These are phyloP conservation scores for Clarireedia sp. DNA, from an alignment of 2,329 filamentous ascomycete species.

Conservation along the genomic window DNA sequence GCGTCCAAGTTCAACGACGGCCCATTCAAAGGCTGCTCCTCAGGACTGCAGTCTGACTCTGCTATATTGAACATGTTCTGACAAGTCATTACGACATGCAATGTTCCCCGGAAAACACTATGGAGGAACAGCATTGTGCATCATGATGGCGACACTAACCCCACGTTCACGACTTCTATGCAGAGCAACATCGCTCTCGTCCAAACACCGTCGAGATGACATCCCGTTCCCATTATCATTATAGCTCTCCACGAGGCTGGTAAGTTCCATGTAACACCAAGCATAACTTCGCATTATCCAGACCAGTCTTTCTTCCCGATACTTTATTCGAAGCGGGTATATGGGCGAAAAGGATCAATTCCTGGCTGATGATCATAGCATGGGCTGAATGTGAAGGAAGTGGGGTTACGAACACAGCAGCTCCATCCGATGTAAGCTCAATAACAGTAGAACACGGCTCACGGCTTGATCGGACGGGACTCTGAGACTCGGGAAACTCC, in stretches of 20 bases:
- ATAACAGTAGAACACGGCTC: constrained; percentile 1
- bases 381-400: constrained; percentile 5
- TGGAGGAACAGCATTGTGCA: not conserved
- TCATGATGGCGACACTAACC: not conserved
- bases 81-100: constrained; percentile 1
- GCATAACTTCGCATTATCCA: not conserved
- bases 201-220: not conserved
- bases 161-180: not conserved
- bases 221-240: not conserved
- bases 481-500: not conserved
- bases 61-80: not conserved
- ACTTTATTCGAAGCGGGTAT: constrained; percentile 18
- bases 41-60: not conserved
- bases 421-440: not conserved
- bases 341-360: constrained; percentile 7
- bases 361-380: constrained; percentile 4
- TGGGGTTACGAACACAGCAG: constrained; percentile 13
- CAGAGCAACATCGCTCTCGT: constrained; percentile 6
- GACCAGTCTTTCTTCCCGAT: constrained; percentile 2
- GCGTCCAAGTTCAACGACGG: constrained; percentile 1
- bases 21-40: not conserved
- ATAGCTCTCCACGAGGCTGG: not conserved
- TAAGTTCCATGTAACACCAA: not conserved
- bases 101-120: not conserved
- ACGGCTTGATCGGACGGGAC: constrained; percentile 2